Evolutionary conservation across 2,329 filamentous ascomycete genomes (phyloP).

Genomic region (Alternaria rosae): DNA sequence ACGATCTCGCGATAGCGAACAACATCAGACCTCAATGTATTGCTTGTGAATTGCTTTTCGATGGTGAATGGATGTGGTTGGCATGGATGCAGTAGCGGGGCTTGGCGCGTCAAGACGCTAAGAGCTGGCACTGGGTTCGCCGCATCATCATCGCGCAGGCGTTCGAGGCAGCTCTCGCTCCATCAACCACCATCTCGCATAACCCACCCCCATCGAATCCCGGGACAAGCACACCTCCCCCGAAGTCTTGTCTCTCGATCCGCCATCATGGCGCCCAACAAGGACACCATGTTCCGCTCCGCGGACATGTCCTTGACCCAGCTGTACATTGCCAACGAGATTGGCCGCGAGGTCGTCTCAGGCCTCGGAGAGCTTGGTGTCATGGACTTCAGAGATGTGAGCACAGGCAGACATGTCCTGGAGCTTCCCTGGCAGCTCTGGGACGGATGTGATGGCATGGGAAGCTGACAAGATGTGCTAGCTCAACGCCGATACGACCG

Average conservation of each 20-base stretch:
- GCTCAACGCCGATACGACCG: slow-evolving; percentile 91
- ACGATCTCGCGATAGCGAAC: not conserved
- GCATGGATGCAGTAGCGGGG: slow-evolving; percentile 13
- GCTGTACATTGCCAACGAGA: slow-evolving; percentile 99
- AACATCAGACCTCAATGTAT: not conserved
- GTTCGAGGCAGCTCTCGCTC: slow-evolving; percentile 36
- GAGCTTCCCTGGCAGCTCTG: slow-evolving; percentile 25
- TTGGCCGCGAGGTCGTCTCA: slow-evolving; percentile 95
- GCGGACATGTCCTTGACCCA: slow-evolving; percentile 99
- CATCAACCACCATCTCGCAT: slow-evolving; percentile 40
- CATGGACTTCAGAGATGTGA: slow-evolving; percentile 96
- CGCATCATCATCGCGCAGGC: slow-evolving; percentile 36
- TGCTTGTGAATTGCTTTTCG: not conserved
- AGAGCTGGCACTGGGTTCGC: slow-evolving; percentile 12
- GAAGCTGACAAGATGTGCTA: slow-evolving; percentile 53
- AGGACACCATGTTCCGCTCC: slow-evolving; percentile 98
- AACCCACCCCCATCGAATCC: slow-evolving; percentile 26
- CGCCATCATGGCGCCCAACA: slow-evolving; percentile 64
- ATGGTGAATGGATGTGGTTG: not conserved
- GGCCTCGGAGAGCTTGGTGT: slow-evolving; percentile 94
- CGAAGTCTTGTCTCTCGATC: slow-evolving; percentile 37
- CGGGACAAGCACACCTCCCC: slow-evolving; percentile 32
- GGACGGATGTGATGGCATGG: slow-evolving; percentile 21
- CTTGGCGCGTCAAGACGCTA: slow-evolving; percentile 18
- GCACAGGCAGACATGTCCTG: slow-evolving; percentile 43